Percentiles rank a stretch among this genome's conserved stretches.
These are phyloP conservation scores for Ceratobasidium sp. DNA, from an alignment of 1,284 basidiomycete genomes.

Conservation along the genomic window DNA sequence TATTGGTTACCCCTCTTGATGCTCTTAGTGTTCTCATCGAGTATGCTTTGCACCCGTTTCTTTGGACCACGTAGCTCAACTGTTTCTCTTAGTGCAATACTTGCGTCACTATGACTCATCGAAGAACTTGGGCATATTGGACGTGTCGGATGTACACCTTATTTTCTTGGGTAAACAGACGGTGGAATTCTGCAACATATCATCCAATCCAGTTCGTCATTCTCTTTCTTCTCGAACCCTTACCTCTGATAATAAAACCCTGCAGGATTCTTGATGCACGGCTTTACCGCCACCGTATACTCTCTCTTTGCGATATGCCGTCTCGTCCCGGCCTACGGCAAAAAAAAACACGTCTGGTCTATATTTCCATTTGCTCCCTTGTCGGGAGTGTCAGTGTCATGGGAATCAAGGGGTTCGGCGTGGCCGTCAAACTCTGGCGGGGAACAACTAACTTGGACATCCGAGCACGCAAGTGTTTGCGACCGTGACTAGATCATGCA, in stretches of 20 bases:
- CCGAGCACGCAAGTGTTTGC: slow-evolving; percentile 96
- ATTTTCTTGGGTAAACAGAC: slow-evolving; percentile 93
- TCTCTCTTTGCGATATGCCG: slow-evolving; percentile 89
- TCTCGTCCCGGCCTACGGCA: slow-evolving; percentile 89
- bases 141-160: slow-evolving; percentile 91
- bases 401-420: slow-evolving; percentile 96
- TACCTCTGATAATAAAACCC: slow-evolving; percentile 10
- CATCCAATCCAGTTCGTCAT: slow-evolving; percentile 84
- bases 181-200: slow-evolving; percentile 95
- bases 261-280: slow-evolving; percentile 90
- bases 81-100: slow-evolving; percentile 75
- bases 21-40: slow-evolving; percentile 97
- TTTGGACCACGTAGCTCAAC: background rate
- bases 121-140: slow-evolving; percentile 96
- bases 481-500: slow-evolving; percentile 83
- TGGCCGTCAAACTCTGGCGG: slow-evolving; percentile 94
- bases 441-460: slow-evolving; percentile 96
- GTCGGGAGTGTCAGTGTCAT: slow-evolving; percentile 92
- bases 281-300: slow-evolving; percentile 86
- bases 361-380: slow-evolving; percentile 93
- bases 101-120: slow-evolving; percentile 93
- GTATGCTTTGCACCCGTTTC: slow-evolving; percentile 64
- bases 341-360: slow-evolving; percentile 90
- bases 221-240: slow-evolving; percentile 11
- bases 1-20: slow-evolving; percentile 95